phyloP scores from a whole-genome alignment of 139 green algal species.

The Chlamydomonas sphaeroides region DNA sequence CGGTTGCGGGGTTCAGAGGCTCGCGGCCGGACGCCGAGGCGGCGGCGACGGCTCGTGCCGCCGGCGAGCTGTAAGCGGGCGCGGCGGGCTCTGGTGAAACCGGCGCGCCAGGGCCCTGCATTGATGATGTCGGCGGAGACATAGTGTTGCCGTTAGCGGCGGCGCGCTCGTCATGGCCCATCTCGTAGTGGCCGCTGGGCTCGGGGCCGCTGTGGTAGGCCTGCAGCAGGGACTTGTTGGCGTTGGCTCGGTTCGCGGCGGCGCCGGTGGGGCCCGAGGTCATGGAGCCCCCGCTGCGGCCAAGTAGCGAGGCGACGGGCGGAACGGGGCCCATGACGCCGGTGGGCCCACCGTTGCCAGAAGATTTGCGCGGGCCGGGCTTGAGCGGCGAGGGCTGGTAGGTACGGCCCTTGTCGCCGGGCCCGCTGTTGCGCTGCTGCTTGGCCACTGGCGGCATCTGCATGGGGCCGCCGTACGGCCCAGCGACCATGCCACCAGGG shows the following conservation, averaged over 20 bases:
- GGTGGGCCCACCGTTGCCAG: slow-evolving; percentile 7
- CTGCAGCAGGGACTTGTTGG: too few relatives aligned
- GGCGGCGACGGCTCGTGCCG: neutral
- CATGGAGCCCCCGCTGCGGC: too few relatives aligned
- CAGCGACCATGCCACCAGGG: neutral
- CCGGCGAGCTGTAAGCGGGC: neutral
- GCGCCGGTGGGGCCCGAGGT: too few relatives aligned
- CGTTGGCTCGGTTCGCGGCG: too few relatives aligned
- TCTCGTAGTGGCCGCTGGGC: too few relatives aligned
- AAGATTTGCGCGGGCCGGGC: slow-evolving; percentile 36
- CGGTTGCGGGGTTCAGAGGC: slow-evolving; percentile 12
- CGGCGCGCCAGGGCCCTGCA: neutral
- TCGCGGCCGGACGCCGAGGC: neutral
- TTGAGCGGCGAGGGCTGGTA: slow-evolving; percentile 40
- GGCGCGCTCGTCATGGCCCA: too few relatives aligned
- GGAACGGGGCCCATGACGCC: too few relatives aligned
- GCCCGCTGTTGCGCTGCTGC: slow-evolving; percentile 4
- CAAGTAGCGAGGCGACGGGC: neutral
- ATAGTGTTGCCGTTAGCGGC: too few relatives aligned
- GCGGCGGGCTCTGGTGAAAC: slow-evolving; percentile 10
- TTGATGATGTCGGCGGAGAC: too few relatives aligned
- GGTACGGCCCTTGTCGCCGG: slow-evolving; percentile 21
- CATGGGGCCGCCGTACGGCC: neutral
- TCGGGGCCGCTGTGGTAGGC: too few relatives aligned
- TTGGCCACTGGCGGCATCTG: neutral